Evolutionary conservation across 306 rosid species (phyloP), one percentile per base, ranked within the genome.

Genomic region (Malus orientalis): DNA sequence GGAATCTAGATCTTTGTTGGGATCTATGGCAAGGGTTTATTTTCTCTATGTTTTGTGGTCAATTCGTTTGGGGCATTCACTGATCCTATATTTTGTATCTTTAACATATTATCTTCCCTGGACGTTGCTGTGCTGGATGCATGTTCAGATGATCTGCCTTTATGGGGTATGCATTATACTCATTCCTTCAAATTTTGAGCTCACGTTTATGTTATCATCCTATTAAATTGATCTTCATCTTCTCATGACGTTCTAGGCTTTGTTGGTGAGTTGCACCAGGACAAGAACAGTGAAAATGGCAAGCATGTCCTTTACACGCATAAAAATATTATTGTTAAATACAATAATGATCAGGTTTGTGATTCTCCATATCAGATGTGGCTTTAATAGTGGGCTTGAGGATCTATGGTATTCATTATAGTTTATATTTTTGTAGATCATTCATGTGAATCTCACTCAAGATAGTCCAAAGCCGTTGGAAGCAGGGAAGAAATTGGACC

Each of bases 331-430:
- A 74, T 80, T 74, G 78, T 95, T 51, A 84, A 89, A 78, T 95
- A 87, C 89, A 95, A 95, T 65, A 89, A 92, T 18, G 97, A 95
- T 77, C 99, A 95, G 99, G 99, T 95, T 76, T 79, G 88, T 27
- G 6, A 81, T 58, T 69, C 27, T 81, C 69, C 20, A 74, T 81
- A 61, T 80, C 73, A 16, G 25, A 71, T 81, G 45, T 47, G 62
- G 38, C 38, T 73, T 77, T 66, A 49, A 29, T 58, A 12, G 42
- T 45, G 27, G 27, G 74, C 49, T 79, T 79, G 73, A 69, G 76
- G 76, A 75, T 70, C 66, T 78, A 36, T 81, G 29, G 53, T 54
- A 30, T 81, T 68, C 45, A 33, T 79, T 72, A 64, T 84, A 57
- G 67, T 38, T 70, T 76, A 61, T 66, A 45, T 62, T 29, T 27